Evolutionary conservation across 352 stramenopile species (phyloP), one percentile per base, ranked within the genome.

Genomic region (Poterioochromonas sp.): DNA sequence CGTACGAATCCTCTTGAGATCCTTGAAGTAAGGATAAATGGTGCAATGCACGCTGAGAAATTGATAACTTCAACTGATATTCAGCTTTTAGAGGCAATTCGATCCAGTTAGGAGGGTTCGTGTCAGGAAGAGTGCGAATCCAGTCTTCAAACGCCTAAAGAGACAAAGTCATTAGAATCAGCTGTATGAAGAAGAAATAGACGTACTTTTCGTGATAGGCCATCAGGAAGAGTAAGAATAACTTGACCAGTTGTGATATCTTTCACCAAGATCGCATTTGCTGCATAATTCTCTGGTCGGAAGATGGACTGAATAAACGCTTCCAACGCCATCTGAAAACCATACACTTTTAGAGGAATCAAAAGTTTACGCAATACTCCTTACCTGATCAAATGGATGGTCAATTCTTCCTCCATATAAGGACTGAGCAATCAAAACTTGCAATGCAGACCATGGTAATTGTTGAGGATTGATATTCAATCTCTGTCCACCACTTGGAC

Each of bases 341-440:
- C 34, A 51, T 18, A 71, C 35, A 2, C 8, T 62, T 22, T 8
- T 32, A 62, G 26, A 8, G 43, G 43, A 51, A 51, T 51, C 5
- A 51, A 62, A 62, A 29, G 12, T 62, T 8, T 1, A 71, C 51
- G n/a, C n/a, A n/a, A 32, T 18, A 35, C 12, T 34, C 1, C 18
- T 3, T 76, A 91, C 82, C 82, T 99, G 93, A 80, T 99, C 96
- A 53, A 95, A 95, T 73, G 89, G 86, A 82, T 98, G 95, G 80
- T 98, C 96, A 15, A 99, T 90, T 76, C 94, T 88, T 43, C 95
- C 95, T 69, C 97, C 96, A 81, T 99, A 99, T 22, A 99, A 88
- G 69, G 91, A 97, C 77, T 98, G 90, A 76, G 94, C 92, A 32
- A 99, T 83, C 32, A 97, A 97, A 41, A 89, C 91, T 64, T 94